Percentiles rank a stretch among this genome's conserved stretches.
Conservation (phyloP, 106 monocot species). For the Allium sativum region DNA sequence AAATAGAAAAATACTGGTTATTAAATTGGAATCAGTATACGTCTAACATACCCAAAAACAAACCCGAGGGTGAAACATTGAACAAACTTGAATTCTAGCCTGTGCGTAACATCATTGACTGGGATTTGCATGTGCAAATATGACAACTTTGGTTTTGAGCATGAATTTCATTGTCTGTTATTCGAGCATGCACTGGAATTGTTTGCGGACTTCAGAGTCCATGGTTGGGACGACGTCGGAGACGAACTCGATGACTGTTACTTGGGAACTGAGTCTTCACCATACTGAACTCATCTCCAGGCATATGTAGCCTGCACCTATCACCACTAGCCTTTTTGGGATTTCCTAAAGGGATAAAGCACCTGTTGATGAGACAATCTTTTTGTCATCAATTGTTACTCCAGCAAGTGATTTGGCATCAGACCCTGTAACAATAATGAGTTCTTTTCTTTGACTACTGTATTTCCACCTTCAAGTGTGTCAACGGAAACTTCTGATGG, state of each 20-base stretch:
- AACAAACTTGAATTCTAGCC: too few relatives aligned
- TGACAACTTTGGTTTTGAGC: conserved; percentile 51
- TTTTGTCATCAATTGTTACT: conserved; percentile 50
- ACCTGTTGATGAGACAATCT: conserved; percentile 56
- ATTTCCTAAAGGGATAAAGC: conserved; percentile 32
- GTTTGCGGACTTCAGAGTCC: conserved; percentile 50
- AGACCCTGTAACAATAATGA: conserved; percentile 57
- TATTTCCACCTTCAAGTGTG: conserved; percentile 25
- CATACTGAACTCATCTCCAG: conserved; percentile 64
- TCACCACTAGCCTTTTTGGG: conserved; percentile 53
- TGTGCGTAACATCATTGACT: too few relatives aligned
- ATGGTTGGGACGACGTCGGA: conserved; percentile 49
- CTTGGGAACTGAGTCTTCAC: conserved; percentile 49
- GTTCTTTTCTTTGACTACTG: conserved; percentile 41
- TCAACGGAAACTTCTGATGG: conserved; percentile 45
- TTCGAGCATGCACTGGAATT: conserved; percentile 52
- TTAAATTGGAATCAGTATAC: too few relatives aligned
- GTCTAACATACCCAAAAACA: too few relatives aligned
- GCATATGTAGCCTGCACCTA: conserved; percentile 57
- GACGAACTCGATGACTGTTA: conserved; percentile 50
- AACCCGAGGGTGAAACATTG: too few relatives aligned
- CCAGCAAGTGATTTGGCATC: conserved; percentile 55
- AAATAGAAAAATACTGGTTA: too few relatives aligned
- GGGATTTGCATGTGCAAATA: too few relatives aligned
- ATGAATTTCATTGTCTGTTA: conserved; percentile 64